Conservation (phyloP, 2,329 filamentous ascomycete genomes). For the Hypoxylon rubiginosum region DNA sequence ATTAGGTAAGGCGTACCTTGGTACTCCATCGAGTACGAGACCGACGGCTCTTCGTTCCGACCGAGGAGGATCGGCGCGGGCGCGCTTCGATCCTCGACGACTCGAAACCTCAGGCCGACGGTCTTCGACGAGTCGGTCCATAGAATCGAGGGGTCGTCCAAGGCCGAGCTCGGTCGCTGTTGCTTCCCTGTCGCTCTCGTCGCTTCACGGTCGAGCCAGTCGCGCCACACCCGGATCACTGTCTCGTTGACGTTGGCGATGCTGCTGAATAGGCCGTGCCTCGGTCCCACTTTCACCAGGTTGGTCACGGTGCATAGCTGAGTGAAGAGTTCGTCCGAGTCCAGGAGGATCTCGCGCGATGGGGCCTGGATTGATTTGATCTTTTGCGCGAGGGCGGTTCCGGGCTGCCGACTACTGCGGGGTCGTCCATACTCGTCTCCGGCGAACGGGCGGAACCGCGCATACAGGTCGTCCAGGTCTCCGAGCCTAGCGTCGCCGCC, state of each 20-base stretch:
- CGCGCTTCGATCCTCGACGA: conserved; percentile 64
- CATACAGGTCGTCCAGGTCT: conserved; percentile 72
- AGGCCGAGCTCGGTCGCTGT: conserved; percentile 43
- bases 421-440: conserved; percentile 59
- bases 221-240: conserved; percentile 77
- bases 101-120: conserved; percentile 77
- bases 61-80: conserved; percentile 67
- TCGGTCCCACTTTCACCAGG: conserved; percentile 75
- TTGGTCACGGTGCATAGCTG: conserved; percentile 79
- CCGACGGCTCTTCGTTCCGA: conserved; percentile 73
- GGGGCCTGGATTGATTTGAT: conserved; percentile 59
- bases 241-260: conserved; percentile 76
- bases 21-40: conserved; percentile 78
- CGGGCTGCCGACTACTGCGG: conserved; percentile 44
- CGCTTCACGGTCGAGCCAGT: conserved; percentile 72
- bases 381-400: conserved; percentile 38
- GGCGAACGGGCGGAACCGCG: conserved; percentile 75
- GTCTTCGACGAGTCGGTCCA: conserved; percentile 76
- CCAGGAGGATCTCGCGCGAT: conserved; percentile 73
- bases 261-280: conserved; percentile 72
- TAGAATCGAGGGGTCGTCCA: conserved; percentile 61
- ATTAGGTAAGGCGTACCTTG: conserved; percentile 68
- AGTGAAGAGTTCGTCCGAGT: conserved; percentile 78
- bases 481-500: conserved; percentile 53
- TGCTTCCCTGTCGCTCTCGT: conserved; percentile 40